These are phyloP conservation scores for Leishmania amazonensis DNA, from an alignment of 208 protist genomes.

Conservation along the genomic window DNA sequence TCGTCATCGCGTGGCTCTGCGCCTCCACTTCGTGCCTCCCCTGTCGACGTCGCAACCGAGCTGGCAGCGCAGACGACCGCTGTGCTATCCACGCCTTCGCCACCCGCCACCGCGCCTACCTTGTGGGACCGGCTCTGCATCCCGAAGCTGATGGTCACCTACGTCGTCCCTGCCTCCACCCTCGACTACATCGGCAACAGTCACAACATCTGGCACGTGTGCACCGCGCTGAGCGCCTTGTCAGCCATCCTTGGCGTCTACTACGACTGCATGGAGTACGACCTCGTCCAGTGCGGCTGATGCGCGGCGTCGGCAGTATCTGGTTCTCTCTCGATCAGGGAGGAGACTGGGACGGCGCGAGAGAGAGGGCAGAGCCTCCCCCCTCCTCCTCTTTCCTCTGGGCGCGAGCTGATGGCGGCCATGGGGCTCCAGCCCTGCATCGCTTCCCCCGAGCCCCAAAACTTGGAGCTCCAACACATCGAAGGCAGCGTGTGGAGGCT, in stretches of 20 bases:
- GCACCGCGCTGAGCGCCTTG: slow-evolving; percentile 47
- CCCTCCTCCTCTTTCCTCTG: background rate
- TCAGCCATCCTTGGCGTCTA: slow-evolving; percentile 52
- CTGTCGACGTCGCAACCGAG: background rate
- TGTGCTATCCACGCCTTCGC: background rate
- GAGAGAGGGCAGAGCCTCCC: background rate
- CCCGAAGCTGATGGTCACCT: slow-evolving; percentile 31
- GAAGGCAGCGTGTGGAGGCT: background rate
- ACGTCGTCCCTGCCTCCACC: slow-evolving; percentile 43
- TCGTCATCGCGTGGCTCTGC: background rate
- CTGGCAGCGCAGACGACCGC: background rate
- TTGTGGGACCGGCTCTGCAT: slow-evolving; percentile 30
- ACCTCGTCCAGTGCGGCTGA: slow-evolving; percentile 38
- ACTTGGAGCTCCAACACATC: background rate
- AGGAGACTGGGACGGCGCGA: background rate
- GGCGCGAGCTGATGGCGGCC: background rate
- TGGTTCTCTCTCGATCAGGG: background rate
- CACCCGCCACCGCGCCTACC: background rate
- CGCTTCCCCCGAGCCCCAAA: background rate
- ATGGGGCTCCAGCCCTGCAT: background rate
- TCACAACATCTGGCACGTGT: slow-evolving; percentile 76
- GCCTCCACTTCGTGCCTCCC: background rate
- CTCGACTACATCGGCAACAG: slow-evolving; percentile 71
- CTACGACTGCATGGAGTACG: slow-evolving; percentile 73
- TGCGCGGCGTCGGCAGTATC: background rate